phyloP scores from a whole-genome alignment of 1,139 yeast species.

The Suhomyces ambrosiae region DNA sequence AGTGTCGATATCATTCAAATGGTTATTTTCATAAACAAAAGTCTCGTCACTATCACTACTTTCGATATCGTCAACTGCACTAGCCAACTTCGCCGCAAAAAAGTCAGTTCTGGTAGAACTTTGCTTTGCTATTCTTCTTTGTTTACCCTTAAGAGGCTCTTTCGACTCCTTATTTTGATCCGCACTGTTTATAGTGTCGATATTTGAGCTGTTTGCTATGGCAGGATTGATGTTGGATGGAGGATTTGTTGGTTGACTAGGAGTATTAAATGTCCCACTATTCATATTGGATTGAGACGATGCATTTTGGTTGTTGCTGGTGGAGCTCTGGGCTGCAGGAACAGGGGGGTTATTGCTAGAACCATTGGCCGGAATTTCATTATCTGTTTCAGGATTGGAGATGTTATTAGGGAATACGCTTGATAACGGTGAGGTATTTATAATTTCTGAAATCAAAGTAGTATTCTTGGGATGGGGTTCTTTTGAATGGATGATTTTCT shows the following conservation, averaged over 20 bases:
- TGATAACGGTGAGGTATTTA: constrained; percentile 38
- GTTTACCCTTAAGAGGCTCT: constrained; percentile 13
- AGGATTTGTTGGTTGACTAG: not conserved
- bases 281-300: not conserved
- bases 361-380: not conserved
- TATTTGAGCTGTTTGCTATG: constrained; percentile 7
- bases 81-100: constrained; percentile 91
- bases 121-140: constrained; percentile 20
- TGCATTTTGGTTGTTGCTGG: constrained; percentile 1
- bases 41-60: constrained; percentile 90
- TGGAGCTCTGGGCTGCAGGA: not conserved
- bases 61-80: constrained; percentile 89
- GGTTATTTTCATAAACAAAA: constrained; percentile 78
- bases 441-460: constrained; percentile 36
- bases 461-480: constrained; percentile 43
- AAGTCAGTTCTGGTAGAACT: constrained; percentile 75
- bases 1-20: constrained; percentile 25
- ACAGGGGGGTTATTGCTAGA: not conserved
- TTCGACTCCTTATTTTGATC: constrained; percentile 5
- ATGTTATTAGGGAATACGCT: constrained; percentile 28
- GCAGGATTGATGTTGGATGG: constrained; percentile 2
- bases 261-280: constrained; percentile 6
- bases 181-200: constrained; percentile 7
- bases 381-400: constrained; percentile 7
- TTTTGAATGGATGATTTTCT: constrained; percentile 39